Conservation (phyloP, 148 eudicot species). For the Rhododendron griersonianum region DNA sequence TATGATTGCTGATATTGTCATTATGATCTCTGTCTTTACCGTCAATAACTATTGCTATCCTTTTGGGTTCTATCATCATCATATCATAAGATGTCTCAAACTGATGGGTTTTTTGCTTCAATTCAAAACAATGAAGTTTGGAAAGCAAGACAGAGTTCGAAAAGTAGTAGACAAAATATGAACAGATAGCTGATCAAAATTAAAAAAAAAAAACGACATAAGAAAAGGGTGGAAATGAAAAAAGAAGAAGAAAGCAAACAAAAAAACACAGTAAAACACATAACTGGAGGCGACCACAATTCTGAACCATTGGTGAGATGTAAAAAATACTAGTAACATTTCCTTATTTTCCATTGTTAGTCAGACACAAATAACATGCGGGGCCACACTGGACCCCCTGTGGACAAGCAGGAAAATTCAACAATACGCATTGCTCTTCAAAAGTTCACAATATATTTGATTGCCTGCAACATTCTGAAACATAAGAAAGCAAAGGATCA, state of each 20-base stretch:
- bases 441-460: background rate
- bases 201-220: background rate
- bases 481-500: background rate
- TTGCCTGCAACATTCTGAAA: background rate
- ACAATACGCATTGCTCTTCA: background rate
- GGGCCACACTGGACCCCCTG: background rate
- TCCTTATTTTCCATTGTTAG: background rate
- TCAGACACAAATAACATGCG: background rate
- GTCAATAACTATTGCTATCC: background rate
- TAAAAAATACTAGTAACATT: background rate
- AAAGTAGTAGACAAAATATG: background rate
- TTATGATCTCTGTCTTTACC: background rate
- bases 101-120: background rate
- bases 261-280: background rate
- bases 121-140: background rate
- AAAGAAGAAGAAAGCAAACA: background rate
- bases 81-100: background rate
- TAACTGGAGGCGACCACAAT: background rate
- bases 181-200: background rate
- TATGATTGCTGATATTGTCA: background rate
- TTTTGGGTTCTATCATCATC: background rate
- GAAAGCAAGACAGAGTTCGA: background rate
- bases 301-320: background rate
- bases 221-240: background rate
- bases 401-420: background rate